Percentiles rank a stretch among this genome's conserved stretches.
Conservation (phyloP, 2,329 filamentous ascomycete genomes). For the Phialocephala subalpina region DNA sequence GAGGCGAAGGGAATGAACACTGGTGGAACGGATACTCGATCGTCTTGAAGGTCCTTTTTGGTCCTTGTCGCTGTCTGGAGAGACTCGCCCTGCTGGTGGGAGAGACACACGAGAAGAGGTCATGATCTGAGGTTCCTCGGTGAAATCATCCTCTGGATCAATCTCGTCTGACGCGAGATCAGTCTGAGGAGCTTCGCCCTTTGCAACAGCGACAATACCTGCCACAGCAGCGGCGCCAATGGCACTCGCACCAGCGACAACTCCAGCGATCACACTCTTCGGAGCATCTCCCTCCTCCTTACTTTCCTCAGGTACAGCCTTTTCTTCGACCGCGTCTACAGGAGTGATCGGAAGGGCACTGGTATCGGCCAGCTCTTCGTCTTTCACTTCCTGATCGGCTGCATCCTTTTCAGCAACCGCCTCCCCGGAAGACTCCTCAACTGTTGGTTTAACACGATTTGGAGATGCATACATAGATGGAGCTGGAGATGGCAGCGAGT, state of each 20-base stretch:
- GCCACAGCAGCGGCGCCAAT: slow-evolving; percentile 35
- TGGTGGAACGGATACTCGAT: slow-evolving; percentile 40
- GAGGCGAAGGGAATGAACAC: slow-evolving; percentile 43
- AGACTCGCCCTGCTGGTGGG: slow-evolving; percentile 31
- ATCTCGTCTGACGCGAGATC: slow-evolving; percentile 29
- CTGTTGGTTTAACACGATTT: slow-evolving; percentile 28
- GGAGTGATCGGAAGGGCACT: not conserved
- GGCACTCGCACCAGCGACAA: slow-evolving; percentile 30
- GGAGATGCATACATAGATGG: slow-evolving; percentile 32
- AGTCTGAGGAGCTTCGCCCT: slow-evolving; percentile 34
- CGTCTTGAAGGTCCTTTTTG: slow-evolving; percentile 31
- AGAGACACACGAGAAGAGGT: slow-evolving; percentile 45
- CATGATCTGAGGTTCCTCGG: slow-evolving; percentile 46
- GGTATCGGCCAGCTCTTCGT: not conserved
- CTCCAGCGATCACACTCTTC: slow-evolving; percentile 23
- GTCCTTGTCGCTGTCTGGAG: slow-evolving; percentile 38
- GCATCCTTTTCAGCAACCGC: not conserved
- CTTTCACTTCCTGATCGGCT: not conserved
- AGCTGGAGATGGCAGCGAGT: slow-evolving; percentile 40
- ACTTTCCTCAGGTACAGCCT: slow-evolving; percentile 5
- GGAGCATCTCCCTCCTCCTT: not conserved
- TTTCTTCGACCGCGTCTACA: not conserved
- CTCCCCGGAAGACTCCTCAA: slow-evolving; percentile 12
- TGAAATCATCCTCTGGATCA: slow-evolving; percentile 39
- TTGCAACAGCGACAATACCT: slow-evolving; percentile 31